These are phyloP conservation scores for Escallonia rubra DNA, from an alignment of 129 eudicot genomes.

Conservation along the genomic window DNA sequence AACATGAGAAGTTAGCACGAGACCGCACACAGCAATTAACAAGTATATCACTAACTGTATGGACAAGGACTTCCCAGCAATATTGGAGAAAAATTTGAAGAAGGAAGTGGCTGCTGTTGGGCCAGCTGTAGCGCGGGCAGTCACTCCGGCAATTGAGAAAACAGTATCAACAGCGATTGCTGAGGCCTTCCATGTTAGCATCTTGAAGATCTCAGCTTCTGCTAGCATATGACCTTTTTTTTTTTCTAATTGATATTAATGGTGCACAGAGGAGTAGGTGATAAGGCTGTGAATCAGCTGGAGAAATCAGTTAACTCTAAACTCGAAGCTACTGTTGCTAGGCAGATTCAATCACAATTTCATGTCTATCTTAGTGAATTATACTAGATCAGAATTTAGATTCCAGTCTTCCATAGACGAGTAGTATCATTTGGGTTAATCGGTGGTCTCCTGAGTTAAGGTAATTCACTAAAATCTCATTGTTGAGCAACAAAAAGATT, in stretches of 20 bases:
- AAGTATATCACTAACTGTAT: constrained; percentile 49
- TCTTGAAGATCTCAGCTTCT: constrained; percentile 4
- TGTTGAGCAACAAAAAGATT: no score
- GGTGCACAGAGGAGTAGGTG: constrained; percentile 86
- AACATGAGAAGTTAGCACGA: constrained; percentile 67
- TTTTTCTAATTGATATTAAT: constrained; percentile 11
- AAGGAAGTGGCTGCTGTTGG: constrained; percentile 69
- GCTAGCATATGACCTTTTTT: no score
- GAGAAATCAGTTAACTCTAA: constrained; percentile 82
- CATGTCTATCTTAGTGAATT: no score
- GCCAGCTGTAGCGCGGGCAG: constrained; percentile 60
- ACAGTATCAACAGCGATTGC: constrained; percentile 52
- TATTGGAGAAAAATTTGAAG: constrained; percentile 62
- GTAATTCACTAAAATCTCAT: no score
- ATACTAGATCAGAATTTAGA: no score
- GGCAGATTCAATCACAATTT: constrained; percentile 89
- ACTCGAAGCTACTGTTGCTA: constrained; percentile 81
- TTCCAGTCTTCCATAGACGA: no score
- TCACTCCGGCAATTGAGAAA: constrained; percentile 72
- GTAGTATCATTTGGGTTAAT: no score
- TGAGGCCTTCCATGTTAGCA: constrained; percentile 81
- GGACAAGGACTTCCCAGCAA: constrained; percentile 60
- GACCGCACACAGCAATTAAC: constrained; percentile 70
- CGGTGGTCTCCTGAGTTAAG: no score
- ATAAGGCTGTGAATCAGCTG: constrained; percentile 79